Evolutionary conservation across 2,329 filamentous ascomycete genomes (phyloP), one percentile per base, ranked within the genome.

Genomic region (Aspergillus arachidicola): DNA sequence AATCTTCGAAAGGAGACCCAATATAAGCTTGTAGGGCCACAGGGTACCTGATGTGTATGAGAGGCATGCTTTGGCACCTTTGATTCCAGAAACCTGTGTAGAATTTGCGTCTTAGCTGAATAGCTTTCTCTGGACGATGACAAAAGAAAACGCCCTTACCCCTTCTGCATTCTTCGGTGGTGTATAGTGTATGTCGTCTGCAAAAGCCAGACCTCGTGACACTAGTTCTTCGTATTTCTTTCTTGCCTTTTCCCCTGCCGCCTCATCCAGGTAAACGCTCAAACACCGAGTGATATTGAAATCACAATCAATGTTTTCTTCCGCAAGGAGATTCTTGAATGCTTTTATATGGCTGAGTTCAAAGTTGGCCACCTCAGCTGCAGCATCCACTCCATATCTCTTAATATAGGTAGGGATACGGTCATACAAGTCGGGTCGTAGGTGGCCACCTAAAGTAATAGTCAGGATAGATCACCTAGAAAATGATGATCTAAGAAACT

Each of bases 21-120:
- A 81, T 3, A 96, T 89, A 32, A 96, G 85, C 79, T 95, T 96
- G 76, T 96, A 96, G 0, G 93, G 93, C 77, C 78, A 80, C 36
- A 80, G 66, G 2, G 73, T 73, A 5, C 69, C 78, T 0, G 77
- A 71, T 3, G 78, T 78, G 58, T 72, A 79, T 4, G 73, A 72
- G 14, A 79, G 74, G 38, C 73, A 77, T 3, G 72, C 75, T 60
- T 76, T 75, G 1, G 79, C 78, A 23, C 74, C 78, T 59, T 79
- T 79, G 43, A 81, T 75, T 2, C 79, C 76, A 4, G 77, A 81
- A 16, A 78, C 71, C 69, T 76, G 28, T 28, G 7, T 11, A 16
- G 23, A 28, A 12, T 23, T 12, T 48, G n/a, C 30, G 26, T 32
- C 5, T 58, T 16, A 14, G n/a, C 9, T 28, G 55, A 14, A 21